phyloP scores from a whole-genome alignment of 2,329 filamentous ascomycete species.

The Penicillium sp. region DNA sequence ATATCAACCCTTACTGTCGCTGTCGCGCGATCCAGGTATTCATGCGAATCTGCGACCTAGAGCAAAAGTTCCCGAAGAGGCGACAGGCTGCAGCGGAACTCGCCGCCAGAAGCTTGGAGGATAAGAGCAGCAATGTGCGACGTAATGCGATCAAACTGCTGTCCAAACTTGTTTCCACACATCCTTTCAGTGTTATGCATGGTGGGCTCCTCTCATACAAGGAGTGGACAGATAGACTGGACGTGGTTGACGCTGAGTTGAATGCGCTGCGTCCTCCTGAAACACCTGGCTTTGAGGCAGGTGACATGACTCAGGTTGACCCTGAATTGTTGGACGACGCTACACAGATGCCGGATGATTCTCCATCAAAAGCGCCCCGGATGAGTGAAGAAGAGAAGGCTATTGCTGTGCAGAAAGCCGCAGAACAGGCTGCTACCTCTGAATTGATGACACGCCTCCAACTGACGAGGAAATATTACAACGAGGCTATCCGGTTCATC shows the following conservation, averaged over 20 bases:
- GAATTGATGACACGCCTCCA: slow-evolving; percentile 86
- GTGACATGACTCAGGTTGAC: slow-evolving; percentile 68
- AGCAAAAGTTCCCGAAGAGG: slow-evolving; percentile 91
- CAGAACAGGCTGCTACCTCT: slow-evolving; percentile 82
- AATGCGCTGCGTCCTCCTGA: slow-evolving; percentile 73
- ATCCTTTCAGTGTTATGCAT: slow-evolving; percentile 90
- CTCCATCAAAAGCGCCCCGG: slow-evolving; percentile 61
- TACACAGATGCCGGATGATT: slow-evolving; percentile 68
- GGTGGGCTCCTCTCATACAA: slow-evolving; percentile 79
- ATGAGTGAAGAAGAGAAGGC: slow-evolving; percentile 79
- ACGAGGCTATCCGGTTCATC: slow-evolving; percentile 91
- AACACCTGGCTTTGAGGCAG: slow-evolving; percentile 68
- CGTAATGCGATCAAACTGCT: slow-evolving; percentile 93
- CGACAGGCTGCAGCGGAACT: slow-evolving; percentile 84
- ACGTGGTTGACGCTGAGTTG: slow-evolving; percentile 79
- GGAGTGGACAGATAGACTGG: slow-evolving; percentile 79
- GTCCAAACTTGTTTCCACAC: slow-evolving; percentile 82
- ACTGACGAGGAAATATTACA: slow-evolving; percentile 83
- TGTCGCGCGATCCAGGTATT: slow-evolving; percentile 92
- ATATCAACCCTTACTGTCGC: slow-evolving; percentile 94
- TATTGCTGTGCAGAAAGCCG: slow-evolving; percentile 71
- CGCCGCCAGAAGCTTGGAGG: slow-evolving; percentile 83
- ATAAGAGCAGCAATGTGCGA: slow-evolving; percentile 97
- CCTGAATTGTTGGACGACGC: slow-evolving; percentile 80
- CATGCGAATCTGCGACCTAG: slow-evolving; percentile 85